These are phyloP conservation scores for Hortiboletus campestris DNA, from an alignment of 768 basidiomycete genomes.

Conservation along the genomic window DNA sequence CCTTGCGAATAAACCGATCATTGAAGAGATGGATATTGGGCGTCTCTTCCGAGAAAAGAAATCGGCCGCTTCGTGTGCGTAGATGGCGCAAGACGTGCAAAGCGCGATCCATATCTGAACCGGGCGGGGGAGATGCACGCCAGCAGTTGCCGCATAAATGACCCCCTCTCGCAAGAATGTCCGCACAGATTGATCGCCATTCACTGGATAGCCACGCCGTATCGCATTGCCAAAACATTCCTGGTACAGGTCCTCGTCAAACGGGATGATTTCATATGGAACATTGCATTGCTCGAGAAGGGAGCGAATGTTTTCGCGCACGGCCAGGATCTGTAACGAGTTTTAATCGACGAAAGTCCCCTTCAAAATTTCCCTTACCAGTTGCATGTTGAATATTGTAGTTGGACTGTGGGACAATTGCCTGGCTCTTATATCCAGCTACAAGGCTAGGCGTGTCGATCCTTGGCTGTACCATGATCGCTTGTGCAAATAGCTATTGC, in stretches of 20 bases:
- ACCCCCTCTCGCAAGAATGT: slow-evolving; percentile 35
- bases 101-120: slow-evolving; percentile 34
- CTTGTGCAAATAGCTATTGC: background rate
- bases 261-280: slow-evolving; percentile 7
- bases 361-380: slow-evolving; percentile 2
- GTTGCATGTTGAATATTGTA: slow-evolving; percentile 1
- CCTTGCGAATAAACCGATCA: slow-evolving; percentile 27
- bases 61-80: slow-evolving; percentile 36
- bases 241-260: slow-evolving; percentile 17
- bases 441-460: background rate
- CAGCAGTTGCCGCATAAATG: slow-evolving; percentile 24
- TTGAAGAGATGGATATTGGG: slow-evolving; percentile 34
- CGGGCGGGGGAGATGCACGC: slow-evolving; percentile 27
- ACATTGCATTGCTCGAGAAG: slow-evolving; percentile 18
- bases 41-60: slow-evolving; percentile 21
- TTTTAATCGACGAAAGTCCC: background rate
- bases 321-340: slow-evolving; percentile 5
- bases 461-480: background rate
- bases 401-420: background rate
- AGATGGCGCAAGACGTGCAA: slow-evolving; percentile 39
- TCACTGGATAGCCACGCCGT: slow-evolving; percentile 26
- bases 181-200: slow-evolving; percentile 18
- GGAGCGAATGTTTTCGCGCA: slow-evolving; percentile 12
- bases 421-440: slow-evolving; percentile 6
- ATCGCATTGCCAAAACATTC: slow-evolving; percentile 24